Base-by-base conservation (phyloP, 2,329 filamentous ascomycete genomes). In the Trichoderma sp. region DNA sequence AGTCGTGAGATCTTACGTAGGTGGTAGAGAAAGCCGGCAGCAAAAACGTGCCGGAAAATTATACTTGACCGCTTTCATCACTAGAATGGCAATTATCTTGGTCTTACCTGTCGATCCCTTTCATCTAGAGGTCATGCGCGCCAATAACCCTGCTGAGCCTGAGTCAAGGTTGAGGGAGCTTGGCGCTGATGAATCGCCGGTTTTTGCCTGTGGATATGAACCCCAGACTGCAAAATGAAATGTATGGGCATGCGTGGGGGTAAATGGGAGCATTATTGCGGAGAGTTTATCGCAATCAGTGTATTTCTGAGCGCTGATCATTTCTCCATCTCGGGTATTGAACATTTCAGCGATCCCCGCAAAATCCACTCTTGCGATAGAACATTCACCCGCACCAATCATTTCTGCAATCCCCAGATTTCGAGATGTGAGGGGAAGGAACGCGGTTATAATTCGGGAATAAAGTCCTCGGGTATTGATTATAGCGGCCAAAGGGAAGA, bases 331-430 rank as follows among this genome's bases (percentile, higher is more conserved):
- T 24, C n/a, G 18, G 43, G 16, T 46, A n/a, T 46, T 46, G 46
- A 21, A 49, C 34, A 55, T 34, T 32, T 11, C 32, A 66, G 63
- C 46, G 63, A 49, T 46, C 51, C 46, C 52, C 61, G 61, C 61
- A 55, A 55, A 55, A 49, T 58, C 63, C 52, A 46, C 52, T 49
- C 8, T 55, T 11, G n/a, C 21, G 21, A 65, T 55, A 43, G 13
- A 34, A 55, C 4, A 21, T 26, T 26, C 32, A 65, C 43, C 30
- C 51, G 61, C 61, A 65, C 61, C 51, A 65, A 65, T 65, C 24
- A 13, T 55, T 30, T 10, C 43, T n/a, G 11, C 34, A 0, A 43
- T 55, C 51, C 51, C 51, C 61, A 55, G 34, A 54, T 55, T 39
- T 43, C 2, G 24, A 43, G 18, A 30, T 30, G 34, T 65, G 34